phyloP scores from a whole-genome alignment of 805 yeast genomes.

The Yarrowia porcina region DNA sequence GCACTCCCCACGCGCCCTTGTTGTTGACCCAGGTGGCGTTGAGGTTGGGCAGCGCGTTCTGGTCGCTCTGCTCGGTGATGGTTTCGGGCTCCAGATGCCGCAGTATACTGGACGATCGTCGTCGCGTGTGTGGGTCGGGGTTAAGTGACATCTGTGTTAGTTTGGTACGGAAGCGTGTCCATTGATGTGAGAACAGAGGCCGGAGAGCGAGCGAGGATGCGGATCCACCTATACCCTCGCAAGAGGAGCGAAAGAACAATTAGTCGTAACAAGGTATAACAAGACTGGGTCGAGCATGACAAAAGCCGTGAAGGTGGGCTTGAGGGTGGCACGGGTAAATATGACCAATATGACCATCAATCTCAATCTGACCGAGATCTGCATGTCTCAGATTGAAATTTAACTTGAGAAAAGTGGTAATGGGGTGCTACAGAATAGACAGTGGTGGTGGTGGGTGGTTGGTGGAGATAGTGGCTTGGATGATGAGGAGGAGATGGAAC shows the following conservation, averaged over 20 bases:
- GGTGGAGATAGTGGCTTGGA: too few relatives aligned
- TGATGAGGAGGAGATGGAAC: too few relatives aligned
- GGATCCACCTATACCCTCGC: neutral
- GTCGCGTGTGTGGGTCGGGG: slow-evolving; percentile 38
- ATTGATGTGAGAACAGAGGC: neutral
- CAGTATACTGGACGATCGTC: slow-evolving; percentile 85
- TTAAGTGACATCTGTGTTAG: slow-evolving; percentile 22
- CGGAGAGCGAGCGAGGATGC: neutral
- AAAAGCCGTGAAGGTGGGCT: too few relatives aligned
- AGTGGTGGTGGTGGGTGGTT: too few relatives aligned
- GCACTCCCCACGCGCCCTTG: slow-evolving; percentile 93
- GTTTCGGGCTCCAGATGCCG: slow-evolving; percentile 93
- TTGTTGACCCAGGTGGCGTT: slow-evolving; percentile 96
- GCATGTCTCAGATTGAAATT: slow-evolving; percentile 19
- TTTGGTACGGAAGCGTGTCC: neutral
- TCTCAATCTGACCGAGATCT: too few relatives aligned
- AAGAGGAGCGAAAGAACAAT: neutral
- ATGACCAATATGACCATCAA: too few relatives aligned
- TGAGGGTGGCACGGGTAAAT: too few relatives aligned
- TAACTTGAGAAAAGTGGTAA: too few relatives aligned
- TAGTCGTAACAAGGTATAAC: too few relatives aligned
- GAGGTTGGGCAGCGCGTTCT: slow-evolving; percentile 79
- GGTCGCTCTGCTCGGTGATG: slow-evolving; percentile 88
- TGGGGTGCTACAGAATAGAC: too few relatives aligned
- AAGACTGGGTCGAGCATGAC: too few relatives aligned